phyloP scores from a whole-genome alignment of 495 filamentous ascomycete species.

The Daldinia vernicosa region DNA sequence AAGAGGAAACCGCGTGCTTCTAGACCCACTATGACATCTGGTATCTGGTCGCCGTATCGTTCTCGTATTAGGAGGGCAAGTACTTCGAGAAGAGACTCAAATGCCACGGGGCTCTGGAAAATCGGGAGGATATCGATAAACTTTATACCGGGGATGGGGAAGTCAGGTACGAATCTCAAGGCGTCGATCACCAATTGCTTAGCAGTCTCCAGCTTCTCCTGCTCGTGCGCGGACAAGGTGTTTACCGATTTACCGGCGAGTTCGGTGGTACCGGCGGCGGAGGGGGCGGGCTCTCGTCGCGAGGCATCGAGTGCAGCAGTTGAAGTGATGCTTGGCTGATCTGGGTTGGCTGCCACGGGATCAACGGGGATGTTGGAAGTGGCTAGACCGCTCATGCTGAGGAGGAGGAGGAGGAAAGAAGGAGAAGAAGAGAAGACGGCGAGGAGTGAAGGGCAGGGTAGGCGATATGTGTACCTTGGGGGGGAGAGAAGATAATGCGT shows the following conservation, averaged over 20 bases:
- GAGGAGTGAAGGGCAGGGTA: constrained; percentile 44
- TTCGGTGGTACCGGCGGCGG: constrained; percentile 82
- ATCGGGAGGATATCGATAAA: constrained; percentile 99
- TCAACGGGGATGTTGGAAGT: constrained; percentile 46
- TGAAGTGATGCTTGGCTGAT: constrained; percentile 47
- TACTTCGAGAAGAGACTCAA: constrained; percentile 80
- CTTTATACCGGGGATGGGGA: constrained; percentile 91
- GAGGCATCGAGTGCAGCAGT: constrained; percentile 55
- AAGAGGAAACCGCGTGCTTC: constrained; percentile 97
- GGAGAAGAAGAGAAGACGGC: constrained; percentile 43
- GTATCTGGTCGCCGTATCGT: constrained; percentile 60
- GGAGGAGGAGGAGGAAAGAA: constrained; percentile 45
- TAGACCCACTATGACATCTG: constrained; percentile 91
- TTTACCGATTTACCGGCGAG: constrained; percentile 92
- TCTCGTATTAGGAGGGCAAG: constrained; percentile 83
- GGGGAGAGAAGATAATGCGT: constrained; percentile 37
- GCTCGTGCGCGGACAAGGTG: constrained; percentile 38
- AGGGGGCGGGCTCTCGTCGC: constrained; percentile 66
- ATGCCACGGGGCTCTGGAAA: constrained; percentile 81
- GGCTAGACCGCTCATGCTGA: constrained; percentile 63
- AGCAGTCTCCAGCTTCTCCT: constrained; percentile 42
- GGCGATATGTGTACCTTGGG: constrained; percentile 44
- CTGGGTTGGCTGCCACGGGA: constrained; percentile 45
- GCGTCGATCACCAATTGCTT: constrained; percentile 54
- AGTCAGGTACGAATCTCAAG: constrained; percentile 83